Percentiles rank a stretch among this genome's conserved stretches.
Evolutionary conservation across 2,329 filamentous ascomycete species (phyloP).

Genomic region (Pseudopyricularia cyperi): DNA sequence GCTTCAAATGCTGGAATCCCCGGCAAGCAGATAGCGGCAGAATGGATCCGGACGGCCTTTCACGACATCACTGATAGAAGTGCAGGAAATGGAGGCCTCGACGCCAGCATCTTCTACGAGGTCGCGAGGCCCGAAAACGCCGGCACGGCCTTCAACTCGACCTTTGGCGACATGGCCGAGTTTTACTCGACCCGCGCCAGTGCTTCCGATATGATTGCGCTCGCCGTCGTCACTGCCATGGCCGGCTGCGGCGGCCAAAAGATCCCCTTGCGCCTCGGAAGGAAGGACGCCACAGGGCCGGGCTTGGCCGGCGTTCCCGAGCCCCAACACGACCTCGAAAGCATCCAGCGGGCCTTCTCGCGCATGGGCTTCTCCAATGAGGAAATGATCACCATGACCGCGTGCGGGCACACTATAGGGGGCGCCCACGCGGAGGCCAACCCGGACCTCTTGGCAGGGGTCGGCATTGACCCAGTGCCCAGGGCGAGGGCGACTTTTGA

Average conservation of each 20-base stretch:
- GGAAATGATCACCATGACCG: slow-evolving; percentile 47
- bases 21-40: slow-evolving; percentile 44
- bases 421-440: slow-evolving; percentile 43
- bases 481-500: slow-evolving; percentile 23
- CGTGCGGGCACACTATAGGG: slow-evolving; percentile 49
- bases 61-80: slow-evolving; percentile 46
- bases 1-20: slow-evolving; percentile 17
- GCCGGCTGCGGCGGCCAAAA: slow-evolving; percentile 44
- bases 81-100: slow-evolving; percentile 37
- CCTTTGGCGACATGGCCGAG: slow-evolving; percentile 38
- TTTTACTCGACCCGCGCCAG: slow-evolving; percentile 37
- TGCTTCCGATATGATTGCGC: slow-evolving; percentile 43
- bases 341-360: slow-evolving; percentile 39
- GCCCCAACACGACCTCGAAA: slow-evolving; percentile 38
- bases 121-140: slow-evolving; percentile 40
- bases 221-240: slow-evolving; percentile 44
- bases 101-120: slow-evolving; percentile 48
- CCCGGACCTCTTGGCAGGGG: slow-evolving; percentile 10
- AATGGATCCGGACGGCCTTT: slow-evolving; percentile 48
- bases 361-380: slow-evolving; percentile 41
- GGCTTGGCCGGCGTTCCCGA: slow-evolving; percentile 40
- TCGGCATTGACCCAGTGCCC: slow-evolving; percentile 22
- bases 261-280: slow-evolving; percentile 38
- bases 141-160: slow-evolving; percentile 39
- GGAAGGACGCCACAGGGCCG: slow-evolving; percentile 35